These are phyloP conservation scores for Rosa multiflora DNA, from an alignment of 306 rosid species.

Conservation along the genomic window DNA sequence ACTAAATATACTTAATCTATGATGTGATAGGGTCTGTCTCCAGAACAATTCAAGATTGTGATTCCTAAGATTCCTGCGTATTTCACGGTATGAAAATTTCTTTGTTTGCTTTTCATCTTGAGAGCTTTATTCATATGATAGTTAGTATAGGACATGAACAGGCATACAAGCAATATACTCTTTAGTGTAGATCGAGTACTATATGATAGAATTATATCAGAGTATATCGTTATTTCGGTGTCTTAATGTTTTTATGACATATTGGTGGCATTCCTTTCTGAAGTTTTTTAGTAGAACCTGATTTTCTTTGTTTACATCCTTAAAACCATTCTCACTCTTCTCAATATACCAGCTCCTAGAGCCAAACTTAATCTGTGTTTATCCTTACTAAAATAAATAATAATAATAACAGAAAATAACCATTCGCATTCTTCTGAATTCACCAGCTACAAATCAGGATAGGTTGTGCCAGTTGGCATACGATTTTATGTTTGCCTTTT, in stretches of 20 bases:
- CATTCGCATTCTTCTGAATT: background rate
- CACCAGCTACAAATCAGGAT: background rate
- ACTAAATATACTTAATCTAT: slow-evolving; percentile 8
- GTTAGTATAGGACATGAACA: background rate
- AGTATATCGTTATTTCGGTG: too few relatives aligned
- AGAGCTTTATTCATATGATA: background rate
- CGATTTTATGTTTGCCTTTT: background rate
- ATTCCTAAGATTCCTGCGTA: slow-evolving; percentile 73
- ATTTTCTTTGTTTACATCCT: background rate
- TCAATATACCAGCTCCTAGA: background rate
- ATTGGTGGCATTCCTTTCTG: background rate
- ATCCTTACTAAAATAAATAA: background rate
- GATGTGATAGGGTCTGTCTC: slow-evolving; percentile 52
- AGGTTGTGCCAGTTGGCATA: background rate
- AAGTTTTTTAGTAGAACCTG: background rate
- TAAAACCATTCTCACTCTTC: background rate
- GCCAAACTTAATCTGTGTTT: background rate
- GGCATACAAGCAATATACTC: background rate
- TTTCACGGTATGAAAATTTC: slow-evolving; percentile 55
- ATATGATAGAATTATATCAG: background rate
- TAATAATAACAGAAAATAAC: background rate
- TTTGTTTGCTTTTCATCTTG: background rate
- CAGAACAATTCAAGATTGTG: slow-evolving; percentile 67
- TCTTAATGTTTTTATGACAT: slow-evolving; percentile 6
- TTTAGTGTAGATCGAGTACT: background rate